Percentiles rank a stretch among this genome's conserved stretches.
Conservation (phyloP, 441 rosid species). For the Adansonia grandidieri region DNA sequence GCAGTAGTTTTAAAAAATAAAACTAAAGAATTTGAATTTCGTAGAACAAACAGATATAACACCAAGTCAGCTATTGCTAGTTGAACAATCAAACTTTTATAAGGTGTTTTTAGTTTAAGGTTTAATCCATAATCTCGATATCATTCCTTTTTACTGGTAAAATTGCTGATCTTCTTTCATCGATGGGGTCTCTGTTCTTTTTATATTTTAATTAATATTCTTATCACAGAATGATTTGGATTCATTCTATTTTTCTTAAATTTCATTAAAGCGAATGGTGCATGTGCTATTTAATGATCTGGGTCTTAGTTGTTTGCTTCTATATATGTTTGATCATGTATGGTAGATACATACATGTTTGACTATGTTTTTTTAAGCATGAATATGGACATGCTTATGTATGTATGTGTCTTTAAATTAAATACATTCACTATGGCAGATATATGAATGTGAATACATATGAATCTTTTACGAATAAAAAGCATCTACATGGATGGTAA, state of each 20-base stretch:
- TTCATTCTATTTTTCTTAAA: not conserved
- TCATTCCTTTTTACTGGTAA: not conserved
- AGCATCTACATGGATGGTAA: not conserved
- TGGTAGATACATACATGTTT: too few relatives aligned
- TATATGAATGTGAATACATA: too few relatives aligned
- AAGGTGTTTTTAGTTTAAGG: not conserved
- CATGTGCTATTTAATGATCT: not conserved
- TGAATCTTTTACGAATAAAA: not conserved
- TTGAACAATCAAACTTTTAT: too few relatives aligned
- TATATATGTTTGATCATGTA: too few relatives aligned
- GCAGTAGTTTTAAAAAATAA: too few relatives aligned
- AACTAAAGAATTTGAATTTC: too few relatives aligned
- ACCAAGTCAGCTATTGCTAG: too few relatives aligned
- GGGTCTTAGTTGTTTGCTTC: not conserved
- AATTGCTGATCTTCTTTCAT: not conserved
- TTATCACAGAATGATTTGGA: not conserved
- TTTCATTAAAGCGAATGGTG: not conserved
- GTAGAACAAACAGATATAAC: too few relatives aligned
- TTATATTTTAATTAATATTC: not conserved
- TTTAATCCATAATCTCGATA: not conserved
- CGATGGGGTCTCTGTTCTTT: not conserved
- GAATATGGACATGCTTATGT: not conserved
- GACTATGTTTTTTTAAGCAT: not conserved
- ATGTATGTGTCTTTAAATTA: too few relatives aligned
- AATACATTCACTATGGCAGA: not conserved